Evolutionary conservation across 768 basidiomycete genomes (phyloP).

Genomic region (Tricholoma sp.): DNA sequence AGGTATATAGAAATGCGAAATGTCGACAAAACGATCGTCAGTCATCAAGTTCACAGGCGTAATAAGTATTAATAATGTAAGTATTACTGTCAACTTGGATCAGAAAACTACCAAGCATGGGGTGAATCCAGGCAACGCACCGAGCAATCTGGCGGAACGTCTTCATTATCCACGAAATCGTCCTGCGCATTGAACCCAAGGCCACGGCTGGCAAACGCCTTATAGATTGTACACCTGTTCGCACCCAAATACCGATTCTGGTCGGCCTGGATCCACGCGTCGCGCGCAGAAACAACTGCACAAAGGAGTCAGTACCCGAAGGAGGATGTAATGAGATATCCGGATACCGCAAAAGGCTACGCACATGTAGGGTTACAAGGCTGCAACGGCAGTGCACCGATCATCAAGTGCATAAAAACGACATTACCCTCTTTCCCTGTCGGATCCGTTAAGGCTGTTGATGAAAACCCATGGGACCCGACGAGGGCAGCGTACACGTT

Average conservation of each 20-base stretch:
- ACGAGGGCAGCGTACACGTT: conserved; percentile 40
- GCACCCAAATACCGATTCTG: conserved; percentile 38
- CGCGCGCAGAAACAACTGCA: conserved; percentile 39
- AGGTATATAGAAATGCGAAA: too few species aligned
- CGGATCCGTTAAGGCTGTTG: conserved; percentile 35
- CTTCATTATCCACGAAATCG: conserved; percentile 22
- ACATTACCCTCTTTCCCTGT: conserved; percentile 40
- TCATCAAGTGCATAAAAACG: conserved; percentile 46
- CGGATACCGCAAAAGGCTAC: conserved; percentile 8
- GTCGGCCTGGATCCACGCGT: conserved; percentile 51
- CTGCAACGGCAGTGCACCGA: conserved; percentile 45
- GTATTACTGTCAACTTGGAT: background rate
- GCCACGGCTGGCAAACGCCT: conserved; percentile 45
- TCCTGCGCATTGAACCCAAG: conserved; percentile 33
- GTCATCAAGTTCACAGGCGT: background rate
- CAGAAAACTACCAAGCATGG: background rate
- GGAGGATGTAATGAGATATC: background rate
- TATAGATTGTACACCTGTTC: conserved; percentile 41
- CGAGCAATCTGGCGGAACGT: conserved; percentile 24
- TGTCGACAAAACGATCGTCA: background rate
- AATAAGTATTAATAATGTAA: too few species aligned
- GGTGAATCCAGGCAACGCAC: background rate
- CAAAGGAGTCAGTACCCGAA: background rate
- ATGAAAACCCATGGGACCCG: conserved; percentile 28
- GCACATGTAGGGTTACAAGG: conserved; percentile 47